phyloP scores from a whole-genome alignment of 202 grass and related monocot species.

The Hordeum pubiflorum region DNA sequence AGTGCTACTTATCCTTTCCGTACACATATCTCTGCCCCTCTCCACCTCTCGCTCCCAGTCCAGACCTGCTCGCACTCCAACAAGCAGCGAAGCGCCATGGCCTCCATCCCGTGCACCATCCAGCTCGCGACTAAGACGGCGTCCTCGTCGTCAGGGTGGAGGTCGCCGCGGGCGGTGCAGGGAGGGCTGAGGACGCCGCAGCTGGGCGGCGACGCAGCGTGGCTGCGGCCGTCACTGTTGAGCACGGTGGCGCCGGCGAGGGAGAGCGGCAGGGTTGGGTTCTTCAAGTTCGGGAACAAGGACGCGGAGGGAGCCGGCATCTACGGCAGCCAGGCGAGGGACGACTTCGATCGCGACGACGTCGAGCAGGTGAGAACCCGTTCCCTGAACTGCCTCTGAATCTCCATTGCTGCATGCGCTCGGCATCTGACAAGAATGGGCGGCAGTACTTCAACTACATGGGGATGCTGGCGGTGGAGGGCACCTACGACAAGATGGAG shows the following conservation, averaged over 20 bases:
- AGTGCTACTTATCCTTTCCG: conserved; percentile 27
- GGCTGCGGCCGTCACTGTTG: conserved; percentile 30
- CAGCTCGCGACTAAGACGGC: conserved; percentile 12
- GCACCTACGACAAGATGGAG: conserved; percentile 96
- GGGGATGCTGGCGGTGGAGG: conserved; percentile 98
- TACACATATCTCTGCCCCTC: conserved; percentile 2
- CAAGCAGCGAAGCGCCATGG: conserved; percentile 44
- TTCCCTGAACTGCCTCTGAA: background rate
- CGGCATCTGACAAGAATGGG: background rate
- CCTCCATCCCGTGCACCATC: conserved; percentile 71
- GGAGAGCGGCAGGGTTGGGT: conserved; percentile 45
- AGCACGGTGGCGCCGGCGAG: conserved; percentile 35
- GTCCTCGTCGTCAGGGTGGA: conserved; percentile 6
- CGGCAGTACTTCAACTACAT: conserved; percentile 96
- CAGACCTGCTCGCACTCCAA: background rate
- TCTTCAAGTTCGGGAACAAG: conserved; percentile 78
- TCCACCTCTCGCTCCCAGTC: conserved; percentile 20
- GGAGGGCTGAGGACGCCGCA: conserved; percentile 20
- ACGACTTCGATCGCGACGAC: conserved; percentile 93
- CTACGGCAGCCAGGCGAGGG: conserved; percentile 73
- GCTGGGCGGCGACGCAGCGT: background rate
- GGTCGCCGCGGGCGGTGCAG: conserved; percentile 3
- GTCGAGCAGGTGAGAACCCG: conserved; percentile 64
- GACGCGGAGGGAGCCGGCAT: conserved; percentile 75
- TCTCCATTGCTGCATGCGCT: background rate